Evolutionary conservation across 805 yeast species (phyloP), one percentile per base, ranked within the genome.

Genomic region (Metschnikowia lochheadii): DNA sequence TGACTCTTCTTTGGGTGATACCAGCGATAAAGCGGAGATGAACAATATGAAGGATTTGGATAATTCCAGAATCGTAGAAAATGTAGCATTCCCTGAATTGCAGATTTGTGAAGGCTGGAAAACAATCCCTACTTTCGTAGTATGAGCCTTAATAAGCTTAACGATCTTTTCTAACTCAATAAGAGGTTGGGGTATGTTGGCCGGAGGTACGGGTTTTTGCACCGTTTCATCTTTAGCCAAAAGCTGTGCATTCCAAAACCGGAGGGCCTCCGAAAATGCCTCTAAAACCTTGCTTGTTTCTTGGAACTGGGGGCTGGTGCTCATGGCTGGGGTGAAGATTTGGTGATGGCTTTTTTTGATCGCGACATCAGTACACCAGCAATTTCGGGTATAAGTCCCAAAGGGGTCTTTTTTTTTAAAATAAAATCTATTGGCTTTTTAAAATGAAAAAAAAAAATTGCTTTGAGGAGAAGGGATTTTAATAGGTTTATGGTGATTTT

Each of bases 91-190:
- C 0, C 66, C 61, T 20, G 73, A 67, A 18, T 61, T 62, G 21
- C 47, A 46, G 23, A 72, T 52, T 40, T 79, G 75, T 1, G 83
- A 82, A 2, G 87, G 83, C 58, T 81, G 82, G 69, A 82, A 85
- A 0, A 85, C 79, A 26, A 85, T 76, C 1, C 90, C 91, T 5
- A 87, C 70, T 63, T 88, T 88, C 2, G 96, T 89, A 2, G 85
- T 75, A 62, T 87, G 90, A 1, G 96, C 90, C 63, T 77, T 83
- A 7, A 85, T 72, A 37, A 89, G 68, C 50, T 78, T 74, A 17
- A 81, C 63, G 6, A 87, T 60, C 62, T 89, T 89, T 5, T 61
- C 64, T 14, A 87, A 59, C 58, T 89, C 96, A 5, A 67, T 70
- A 7, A 81, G 56, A 3, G 88, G 85, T 6, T 69, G 56, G 6